Percentiles rank a stretch among this genome's conserved stretches.
These are phyloP conservation scores for Ambrosia trifida DNA, from an alignment of 129 eudicot species.

Conservation along the genomic window DNA sequence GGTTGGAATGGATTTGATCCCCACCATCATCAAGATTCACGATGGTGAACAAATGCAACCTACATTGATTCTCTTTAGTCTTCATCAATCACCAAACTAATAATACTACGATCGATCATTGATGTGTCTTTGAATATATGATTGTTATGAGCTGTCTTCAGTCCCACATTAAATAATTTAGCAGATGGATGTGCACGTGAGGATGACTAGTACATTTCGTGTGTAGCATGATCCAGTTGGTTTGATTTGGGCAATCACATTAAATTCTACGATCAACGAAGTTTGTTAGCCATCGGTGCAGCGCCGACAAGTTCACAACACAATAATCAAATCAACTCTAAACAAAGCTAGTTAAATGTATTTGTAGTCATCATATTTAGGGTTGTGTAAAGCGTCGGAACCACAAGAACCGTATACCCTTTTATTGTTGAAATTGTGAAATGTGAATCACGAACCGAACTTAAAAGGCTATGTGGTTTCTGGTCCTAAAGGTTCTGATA, in stretches of 20 bases:
- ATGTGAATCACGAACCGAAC: too few species aligned
- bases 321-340: too few species aligned
- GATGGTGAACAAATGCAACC: constrained; percentile 17
- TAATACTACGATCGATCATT: not conserved
- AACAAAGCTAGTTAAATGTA: too few species aligned
- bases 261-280: constrained; percentile 7
- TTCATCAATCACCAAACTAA: constrained; percentile 28
- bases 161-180: constrained; percentile 23
- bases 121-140: constrained; percentile 24
- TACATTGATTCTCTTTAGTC: constrained; percentile 37
- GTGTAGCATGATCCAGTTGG: constrained; percentile 3
- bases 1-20: constrained; percentile 31
- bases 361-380: too few species aligned
- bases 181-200: constrained; percentile 26
- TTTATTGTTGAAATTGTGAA: too few species aligned
- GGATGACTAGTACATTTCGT: constrained; percentile 25
- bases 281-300: too few species aligned
- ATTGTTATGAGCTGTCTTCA: constrained; percentile 29
- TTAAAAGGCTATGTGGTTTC: too few species aligned
- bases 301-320: too few species aligned
- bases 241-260: not conserved
- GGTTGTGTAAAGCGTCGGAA: too few species aligned
- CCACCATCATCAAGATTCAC: constrained; percentile 25
- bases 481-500: too few species aligned
- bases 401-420: too few species aligned